Percentiles rank a stretch among this genome's conserved stretches.
Evolutionary conservation across 2,329 filamentous ascomycete species (phyloP).

Genomic region (Elsinoe ampelina): DNA sequence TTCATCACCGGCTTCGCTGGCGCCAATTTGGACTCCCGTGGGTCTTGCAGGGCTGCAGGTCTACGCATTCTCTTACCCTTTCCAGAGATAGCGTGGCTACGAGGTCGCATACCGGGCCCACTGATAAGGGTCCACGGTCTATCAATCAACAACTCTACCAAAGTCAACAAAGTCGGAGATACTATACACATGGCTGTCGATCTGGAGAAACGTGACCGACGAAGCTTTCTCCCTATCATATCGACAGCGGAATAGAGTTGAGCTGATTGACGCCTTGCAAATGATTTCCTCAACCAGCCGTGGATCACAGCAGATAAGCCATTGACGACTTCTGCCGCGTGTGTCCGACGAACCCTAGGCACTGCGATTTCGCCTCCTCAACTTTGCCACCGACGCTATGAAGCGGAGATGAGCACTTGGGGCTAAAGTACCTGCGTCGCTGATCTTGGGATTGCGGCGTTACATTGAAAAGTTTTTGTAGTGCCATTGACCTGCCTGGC

Average conservation of each 20-base stretch:
- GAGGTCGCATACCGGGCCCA: neutral
- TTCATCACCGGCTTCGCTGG: neutral
- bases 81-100: neutral
- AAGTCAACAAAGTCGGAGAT: neutral
- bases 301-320: neutral
- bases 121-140: slow-evolving; percentile 9
- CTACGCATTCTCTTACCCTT: neutral
- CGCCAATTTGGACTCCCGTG: neutral
- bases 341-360: neutral
- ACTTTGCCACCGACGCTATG: neutral
- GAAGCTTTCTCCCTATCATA: neutral
- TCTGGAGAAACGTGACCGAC: neutral
- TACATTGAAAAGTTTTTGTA: neutral
- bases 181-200: neutral
- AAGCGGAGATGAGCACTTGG: neutral
- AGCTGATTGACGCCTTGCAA: neutral
- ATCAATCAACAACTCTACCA: neutral
- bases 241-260: neutral
- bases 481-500: neutral
- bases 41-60: neutral
- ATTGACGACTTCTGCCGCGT: neutral
- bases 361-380: neutral
- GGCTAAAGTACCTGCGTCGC: neutral
- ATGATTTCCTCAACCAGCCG: neutral
- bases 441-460: neutral